A percentile compares a stretch with the other conserved stretches of the same genome.
These are phyloP conservation scores for Mallotus japonicus DNA, from an alignment of 441 rosid genomes.

Conservation along the genomic window DNA sequence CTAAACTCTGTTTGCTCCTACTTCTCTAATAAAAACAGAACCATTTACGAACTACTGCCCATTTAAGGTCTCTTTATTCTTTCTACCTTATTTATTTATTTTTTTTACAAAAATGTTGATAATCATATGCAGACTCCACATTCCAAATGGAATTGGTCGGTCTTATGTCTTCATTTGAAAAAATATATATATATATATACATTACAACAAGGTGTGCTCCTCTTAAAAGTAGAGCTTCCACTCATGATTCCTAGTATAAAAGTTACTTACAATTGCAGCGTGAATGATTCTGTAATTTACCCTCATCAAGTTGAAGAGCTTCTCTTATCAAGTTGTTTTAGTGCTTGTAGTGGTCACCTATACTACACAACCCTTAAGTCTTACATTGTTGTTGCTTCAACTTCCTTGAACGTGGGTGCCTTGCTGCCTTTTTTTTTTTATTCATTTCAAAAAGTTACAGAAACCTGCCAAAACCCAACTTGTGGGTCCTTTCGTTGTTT, in stretches of 20 bases:
- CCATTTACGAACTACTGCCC: no score
- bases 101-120: neutral
- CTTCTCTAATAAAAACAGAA: no score
- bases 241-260: conserved; percentile 17
- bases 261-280: neutral
- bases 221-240: conserved; percentile 21
- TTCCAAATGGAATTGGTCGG: conserved; percentile 21
- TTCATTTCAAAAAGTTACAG: conserved; percentile 1
- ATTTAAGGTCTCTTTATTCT: no score
- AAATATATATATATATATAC: no score
- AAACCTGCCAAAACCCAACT: conserved; percentile 10
- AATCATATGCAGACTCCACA: conserved; percentile 11
- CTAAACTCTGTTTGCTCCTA: no score
- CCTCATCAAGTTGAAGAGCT: neutral
- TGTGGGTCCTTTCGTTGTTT: conserved; percentile 5
- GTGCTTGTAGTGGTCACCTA: conserved; percentile 24
- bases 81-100: no score
- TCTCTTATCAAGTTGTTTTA: conserved; percentile 12
- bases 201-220: neutral
- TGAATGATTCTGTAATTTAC: neutral
- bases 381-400: neutral
- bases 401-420: conserved; percentile 30
- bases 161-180: conserved; percentile 20
- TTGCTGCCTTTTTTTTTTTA: conserved; percentile 11
- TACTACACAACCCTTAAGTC: neutral